A percentile compares a stretch with the other conserved stretches of the same genome.
These are phyloP conservation scores for Clarkia xantiana DNA, from an alignment of 345 rosid species.

Conservation along the genomic window DNA sequence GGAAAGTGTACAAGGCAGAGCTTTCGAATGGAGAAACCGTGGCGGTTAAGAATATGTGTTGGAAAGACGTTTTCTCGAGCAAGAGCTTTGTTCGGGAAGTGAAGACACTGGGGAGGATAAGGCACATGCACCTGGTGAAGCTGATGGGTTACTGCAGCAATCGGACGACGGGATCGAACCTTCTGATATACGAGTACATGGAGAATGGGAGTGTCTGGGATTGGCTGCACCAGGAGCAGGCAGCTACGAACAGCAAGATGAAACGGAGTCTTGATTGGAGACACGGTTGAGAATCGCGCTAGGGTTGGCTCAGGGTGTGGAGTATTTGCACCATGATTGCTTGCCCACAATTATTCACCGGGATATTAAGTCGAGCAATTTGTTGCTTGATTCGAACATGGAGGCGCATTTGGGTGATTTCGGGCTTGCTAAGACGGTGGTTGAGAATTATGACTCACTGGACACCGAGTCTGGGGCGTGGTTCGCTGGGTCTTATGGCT, in stretches of 20 bases:
- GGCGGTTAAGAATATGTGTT: conserved; percentile 66
- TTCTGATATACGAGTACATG: conserved; percentile 87
- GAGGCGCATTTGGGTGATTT: conserved; percentile 94
- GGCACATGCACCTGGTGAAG: conserved; percentile 84
- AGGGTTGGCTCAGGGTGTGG: conserved; percentile 83
- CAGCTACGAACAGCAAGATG: conserved; percentile 20
- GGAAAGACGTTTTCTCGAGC: conserved; percentile 56
- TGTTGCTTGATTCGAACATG: conserved; percentile 68
- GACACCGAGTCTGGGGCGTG: conserved; percentile 56
- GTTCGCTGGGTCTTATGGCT: conserved; percentile 92
- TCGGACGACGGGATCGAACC: conserved; percentile 46
- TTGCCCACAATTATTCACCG: conserved; percentile 73
- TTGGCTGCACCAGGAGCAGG: conserved; percentile 52
- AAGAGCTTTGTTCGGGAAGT: conserved; percentile 85
- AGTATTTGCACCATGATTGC: conserved; percentile 92
- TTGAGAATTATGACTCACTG: conserved; percentile 33
- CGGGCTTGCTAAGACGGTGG: conserved; percentile 63
- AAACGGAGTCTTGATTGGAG: conserved; percentile 60
- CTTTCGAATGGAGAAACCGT: conserved; percentile 49
- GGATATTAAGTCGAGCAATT: conserved; percentile 83
- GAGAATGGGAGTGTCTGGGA: conserved; percentile 92
- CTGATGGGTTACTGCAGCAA: conserved; percentile 73
- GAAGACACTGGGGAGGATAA: conserved; percentile 60
- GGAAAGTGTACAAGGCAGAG: conserved; percentile 68
- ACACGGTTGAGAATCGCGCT: conserved; percentile 62